Base-by-base conservation (phyloP, 768 basidiomycete genomes). In the Boletus sp. region DNA sequence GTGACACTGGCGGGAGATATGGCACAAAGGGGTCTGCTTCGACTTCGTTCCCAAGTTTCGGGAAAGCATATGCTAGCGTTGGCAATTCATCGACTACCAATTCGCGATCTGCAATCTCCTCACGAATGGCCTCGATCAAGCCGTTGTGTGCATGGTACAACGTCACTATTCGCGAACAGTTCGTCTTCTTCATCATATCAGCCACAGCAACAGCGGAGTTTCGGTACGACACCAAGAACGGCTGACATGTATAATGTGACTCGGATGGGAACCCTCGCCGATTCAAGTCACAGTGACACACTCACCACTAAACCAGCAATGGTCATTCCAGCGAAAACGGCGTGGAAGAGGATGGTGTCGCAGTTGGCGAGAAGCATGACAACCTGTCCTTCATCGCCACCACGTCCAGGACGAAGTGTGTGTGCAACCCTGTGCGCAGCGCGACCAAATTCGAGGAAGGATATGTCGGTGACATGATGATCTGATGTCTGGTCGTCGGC, bases 1-100 rank as follows among this genome's bases (percentile, higher is more conserved):
- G 46, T 0, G 45, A 32, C 0, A 19, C 5, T 2, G 2, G 56
- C 50, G 37, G 15, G 1, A 53, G 59, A 32, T 61, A 61, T 25
- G 49, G 37, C 9, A 40, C 37, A 42, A 61, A 63, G 8, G 52
- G 42, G 21, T 61, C 59, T 1, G 39, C 50, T 29, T 34, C 44
- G 39, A 47, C 53, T 57, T 77, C 74, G 8, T 34, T 38, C 1
- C 73, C 75, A 11, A 76, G 67, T 21, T 70, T 67, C 5, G 77
- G 76, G 51, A 71, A 79, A 1, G 75, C 55, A 10, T 67, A 46
- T 0, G 49, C 23, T 2, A 77, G 37, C 3, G 56, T 58, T 27
- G 61, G 61, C 14, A 55, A 15, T 39, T 58, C 61, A 2, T 54
- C 47, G 19, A 62, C 40, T 2, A 38, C 33, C 29, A 62, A 32